Evolutionary conservation across 2,329 filamentous ascomycete genomes (phyloP).

Genomic region (Penicillium brasilianum): DNA sequence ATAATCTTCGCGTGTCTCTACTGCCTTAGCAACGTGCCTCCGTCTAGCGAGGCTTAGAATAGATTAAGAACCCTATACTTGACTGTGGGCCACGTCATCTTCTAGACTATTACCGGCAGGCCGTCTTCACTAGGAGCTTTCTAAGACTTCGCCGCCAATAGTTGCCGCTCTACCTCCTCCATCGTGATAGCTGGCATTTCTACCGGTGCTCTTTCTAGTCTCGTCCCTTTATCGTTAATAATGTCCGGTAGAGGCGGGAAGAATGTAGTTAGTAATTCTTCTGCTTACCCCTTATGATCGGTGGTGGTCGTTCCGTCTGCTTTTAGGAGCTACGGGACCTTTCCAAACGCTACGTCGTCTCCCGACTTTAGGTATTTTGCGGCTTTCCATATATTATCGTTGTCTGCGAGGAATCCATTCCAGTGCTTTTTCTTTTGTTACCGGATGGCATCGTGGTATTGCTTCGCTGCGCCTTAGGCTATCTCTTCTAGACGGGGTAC

Average conservation of each 20-base stretch:
- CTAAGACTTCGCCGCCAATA: constrained; percentile 19
- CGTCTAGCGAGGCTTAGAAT: constrained; percentile 26
- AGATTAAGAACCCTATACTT: constrained; percentile 25
- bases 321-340: constrained; percentile 24
- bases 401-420: constrained; percentile 32
- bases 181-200: constrained; percentile 23
- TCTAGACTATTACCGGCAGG: constrained; percentile 28
- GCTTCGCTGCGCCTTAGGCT: constrained; percentile 20
- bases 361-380: constrained; percentile 31
- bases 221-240: constrained; percentile 21
- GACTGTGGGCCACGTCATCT: constrained; percentile 30
- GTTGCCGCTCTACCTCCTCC: constrained; percentile 26
- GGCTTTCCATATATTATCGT: constrained; percentile 35
- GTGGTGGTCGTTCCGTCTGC: constrained; percentile 20
- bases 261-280: constrained; percentile 22
- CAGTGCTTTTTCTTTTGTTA: constrained; percentile 35
- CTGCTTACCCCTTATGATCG: constrained; percentile 20
- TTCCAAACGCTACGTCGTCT: constrained; percentile 7
- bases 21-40: constrained; percentile 17
- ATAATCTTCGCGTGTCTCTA: constrained; percentile 29
- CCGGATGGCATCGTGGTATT: constrained; percentile 27
- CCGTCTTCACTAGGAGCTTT: constrained; percentile 22
- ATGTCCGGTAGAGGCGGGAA: constrained; percentile 20
- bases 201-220: constrained; percentile 15
- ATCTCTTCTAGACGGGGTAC: constrained; percentile 35